Base-by-base conservation (phyloP, 139 green algal species). In the Auxenochlorella pyrenoidosa region DNA sequence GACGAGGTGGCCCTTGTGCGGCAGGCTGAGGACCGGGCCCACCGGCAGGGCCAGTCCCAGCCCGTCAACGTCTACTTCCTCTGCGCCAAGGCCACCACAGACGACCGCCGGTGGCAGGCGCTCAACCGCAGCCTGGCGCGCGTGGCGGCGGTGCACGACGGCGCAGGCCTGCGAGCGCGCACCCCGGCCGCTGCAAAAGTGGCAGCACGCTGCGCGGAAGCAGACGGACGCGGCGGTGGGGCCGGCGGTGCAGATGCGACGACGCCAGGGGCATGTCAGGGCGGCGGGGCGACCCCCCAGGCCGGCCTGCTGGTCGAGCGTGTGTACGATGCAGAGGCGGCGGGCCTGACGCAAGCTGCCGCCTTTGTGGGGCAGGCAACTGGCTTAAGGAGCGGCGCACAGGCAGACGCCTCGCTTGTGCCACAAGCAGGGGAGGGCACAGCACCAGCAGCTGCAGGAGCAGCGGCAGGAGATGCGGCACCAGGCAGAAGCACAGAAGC, bases 51-150 rank as follows among this genome's bases (percentile, higher is more conserved):
- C 15, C 93, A 97, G 88, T 70, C 28, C 2, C 80, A 89, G 47
- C 78, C 87, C 0, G 94, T 98, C 84, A 98, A 97, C 84, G 91
- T 98, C n/a, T 98, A 98, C 94, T 98, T 97, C 86, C 87, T 98
- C 66, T 92, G 93, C 47, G 93, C 96, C 5, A 87, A 91, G 38
- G 92, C 92, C 85, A 98, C 96, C 10, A 89, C 79, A 26, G 96
- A 98, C 72, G 96, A 98, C 40, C 83, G 90, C 51, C 88, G 84
- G 36, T 95, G 93, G 92, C 90, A 94, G 79, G 38, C 38, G 22
- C 89, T 95, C 8, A 94, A 93, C 86, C 89, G 83, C 63, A 92
- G 79, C 76, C 86, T 96, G 43, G 84, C 89, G 65, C 83, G 89
- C 15, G 90, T 95, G 51, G 89, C 79, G 0, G 90, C 93, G 63